Percentiles rank a stretch among this genome's conserved stretches.
Evolutionary conservation across 495 filamentous ascomycete genomes (phyloP).

Genomic region (Zalerion maritima): DNA sequence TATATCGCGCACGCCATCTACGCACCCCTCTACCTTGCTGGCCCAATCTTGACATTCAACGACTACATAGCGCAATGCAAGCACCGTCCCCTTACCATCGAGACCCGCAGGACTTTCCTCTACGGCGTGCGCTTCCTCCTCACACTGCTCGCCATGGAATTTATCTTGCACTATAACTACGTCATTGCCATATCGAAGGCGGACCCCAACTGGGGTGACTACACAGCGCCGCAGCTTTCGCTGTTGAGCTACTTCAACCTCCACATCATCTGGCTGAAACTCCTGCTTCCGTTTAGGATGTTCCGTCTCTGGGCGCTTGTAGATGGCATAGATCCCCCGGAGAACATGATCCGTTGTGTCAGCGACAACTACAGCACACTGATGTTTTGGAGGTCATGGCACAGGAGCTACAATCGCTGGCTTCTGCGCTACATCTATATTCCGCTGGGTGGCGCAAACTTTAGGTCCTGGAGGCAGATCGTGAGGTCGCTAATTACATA

Average conservation of each 20-base stretch:
- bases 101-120: slow-evolving; percentile 44
- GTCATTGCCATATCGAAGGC: slow-evolving; percentile 83
- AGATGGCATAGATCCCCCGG: slow-evolving; percentile 86
- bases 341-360: slow-evolving; percentile 97
- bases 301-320: slow-evolving; percentile 89
- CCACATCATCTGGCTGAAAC: slow-evolving; percentile 95
- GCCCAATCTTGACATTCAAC: slow-evolving; percentile 94
- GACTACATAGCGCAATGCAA: slow-evolving; percentile 81
- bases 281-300: slow-evolving; percentile 90
- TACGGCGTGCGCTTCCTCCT: slow-evolving; percentile 80
- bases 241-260: slow-evolving; percentile 95
- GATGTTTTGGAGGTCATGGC: slow-evolving; percentile 95
- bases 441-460: slow-evolving; percentile 62
- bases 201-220: slow-evolving; percentile 59
- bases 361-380: slow-evolving; percentile 83
- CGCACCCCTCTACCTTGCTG: slow-evolving; percentile 81
- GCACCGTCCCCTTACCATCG: slow-evolving; percentile 55
- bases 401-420: slow-evolving; percentile 89
- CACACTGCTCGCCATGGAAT: slow-evolving; percentile 75
- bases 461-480: slow-evolving; percentile 18
- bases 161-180: slow-evolving; percentile 89
- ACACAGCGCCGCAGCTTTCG: slow-evolving; percentile 76
- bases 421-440: slow-evolving; percentile 88
- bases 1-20: slow-evolving; percentile 84
- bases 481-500: slow-evolving; percentile 51